Percentiles rank a stretch among this genome's conserved stretches.
Evolutionary conservation across 352 stramenopile species (phyloP).

Genomic region (Pythium sp.): DNA sequence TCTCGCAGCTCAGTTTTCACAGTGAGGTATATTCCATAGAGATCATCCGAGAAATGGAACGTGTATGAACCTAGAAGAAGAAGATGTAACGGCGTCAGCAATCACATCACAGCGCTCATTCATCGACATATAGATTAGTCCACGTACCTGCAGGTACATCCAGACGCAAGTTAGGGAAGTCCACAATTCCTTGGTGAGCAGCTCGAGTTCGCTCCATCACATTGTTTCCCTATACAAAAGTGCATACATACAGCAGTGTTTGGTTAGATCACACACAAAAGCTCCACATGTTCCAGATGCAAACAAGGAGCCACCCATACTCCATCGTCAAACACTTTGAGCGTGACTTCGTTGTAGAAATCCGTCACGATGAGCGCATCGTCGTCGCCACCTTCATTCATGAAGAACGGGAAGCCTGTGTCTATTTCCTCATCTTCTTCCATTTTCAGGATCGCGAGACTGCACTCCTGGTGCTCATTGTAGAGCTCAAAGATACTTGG

Average conservation of each 20-base stretch:
- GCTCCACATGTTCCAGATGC: background rate
- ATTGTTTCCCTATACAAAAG: slow-evolving; percentile 37
- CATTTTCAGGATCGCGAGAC: slow-evolving; percentile 64
- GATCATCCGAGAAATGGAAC: slow-evolving; percentile 63
- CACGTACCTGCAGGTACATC: slow-evolving; percentile 59
- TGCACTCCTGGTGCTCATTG: slow-evolving; percentile 68
- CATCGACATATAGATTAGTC: background rate
- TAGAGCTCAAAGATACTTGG: slow-evolving; percentile 65
- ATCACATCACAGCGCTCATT: background rate
- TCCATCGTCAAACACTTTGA: slow-evolving; percentile 51
- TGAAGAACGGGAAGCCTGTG: slow-evolving; percentile 63
- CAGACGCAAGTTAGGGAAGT: slow-evolving; percentile 56
- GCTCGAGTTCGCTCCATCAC: slow-evolving; percentile 56
- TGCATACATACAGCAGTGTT: too few species aligned
- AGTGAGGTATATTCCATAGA: slow-evolving; percentile 55
- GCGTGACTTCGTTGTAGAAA: slow-evolving; percentile 66
- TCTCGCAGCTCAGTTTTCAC: slow-evolving; percentile 52
- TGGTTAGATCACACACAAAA: background rate
- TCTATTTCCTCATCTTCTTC: slow-evolving; percentile 75
- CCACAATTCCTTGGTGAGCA: slow-evolving; percentile 44
- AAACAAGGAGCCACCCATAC: slow-evolving; percentile 25
- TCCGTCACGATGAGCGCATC: slow-evolving; percentile 52
- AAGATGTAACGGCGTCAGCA: background rate
- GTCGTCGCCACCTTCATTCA: slow-evolving; percentile 63
- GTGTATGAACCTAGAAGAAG: slow-evolving; percentile 55